Evolutionary conservation across 192 early-diverging fungal genomes (phyloP).

Genomic region (Nowakowskiella sp.): DNA sequence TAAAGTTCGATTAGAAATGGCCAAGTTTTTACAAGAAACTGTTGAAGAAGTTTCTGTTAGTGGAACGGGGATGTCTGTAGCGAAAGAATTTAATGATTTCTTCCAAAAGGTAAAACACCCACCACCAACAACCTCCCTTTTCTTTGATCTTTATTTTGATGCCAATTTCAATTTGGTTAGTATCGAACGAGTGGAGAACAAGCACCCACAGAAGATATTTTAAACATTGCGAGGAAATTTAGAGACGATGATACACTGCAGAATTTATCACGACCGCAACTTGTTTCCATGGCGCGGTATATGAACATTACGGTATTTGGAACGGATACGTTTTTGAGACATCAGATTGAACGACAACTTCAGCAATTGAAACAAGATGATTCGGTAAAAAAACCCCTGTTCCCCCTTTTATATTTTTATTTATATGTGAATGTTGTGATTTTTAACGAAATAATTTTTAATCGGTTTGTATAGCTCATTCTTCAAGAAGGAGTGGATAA

Average conservation of each 20-base stretch:
- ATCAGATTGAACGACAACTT: slow-evolving; percentile 85
- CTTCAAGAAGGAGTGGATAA: slow-evolving; percentile 78
- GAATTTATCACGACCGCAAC: slow-evolving; percentile 87
- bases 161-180: slow-evolving; percentile 30
- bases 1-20: slow-evolving; percentile 89
- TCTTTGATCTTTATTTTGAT: slow-evolving; percentile 2
- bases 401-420: neutral
- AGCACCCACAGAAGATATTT: slow-evolving; percentile 72
- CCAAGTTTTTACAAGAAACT: slow-evolving; percentile 91
- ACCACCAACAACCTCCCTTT: slow-evolving; percentile 15
- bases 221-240: slow-evolving; percentile 79
- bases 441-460: slow-evolving; percentile 7
- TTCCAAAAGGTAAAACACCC: slow-evolving; percentile 57
- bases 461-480: slow-evolving; percentile 54
- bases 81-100: slow-evolving; percentile 65
- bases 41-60: slow-evolving; percentile 75
- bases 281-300: slow-evolving; percentile 90
- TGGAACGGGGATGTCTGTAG: slow-evolving; percentile 38
- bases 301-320: slow-evolving; percentile 96
- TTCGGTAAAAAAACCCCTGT: slow-evolving; percentile 27
- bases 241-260: slow-evolving; percentile 91
- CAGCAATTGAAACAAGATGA: slow-evolving; percentile 83
- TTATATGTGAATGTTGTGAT: neutral
- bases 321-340: slow-evolving; percentile 90
- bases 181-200: slow-evolving; percentile 74